These are phyloP conservation scores for Lachnellula willkommii DNA, from an alignment of 2,329 filamentous ascomycete species.

Conservation along the genomic window DNA sequence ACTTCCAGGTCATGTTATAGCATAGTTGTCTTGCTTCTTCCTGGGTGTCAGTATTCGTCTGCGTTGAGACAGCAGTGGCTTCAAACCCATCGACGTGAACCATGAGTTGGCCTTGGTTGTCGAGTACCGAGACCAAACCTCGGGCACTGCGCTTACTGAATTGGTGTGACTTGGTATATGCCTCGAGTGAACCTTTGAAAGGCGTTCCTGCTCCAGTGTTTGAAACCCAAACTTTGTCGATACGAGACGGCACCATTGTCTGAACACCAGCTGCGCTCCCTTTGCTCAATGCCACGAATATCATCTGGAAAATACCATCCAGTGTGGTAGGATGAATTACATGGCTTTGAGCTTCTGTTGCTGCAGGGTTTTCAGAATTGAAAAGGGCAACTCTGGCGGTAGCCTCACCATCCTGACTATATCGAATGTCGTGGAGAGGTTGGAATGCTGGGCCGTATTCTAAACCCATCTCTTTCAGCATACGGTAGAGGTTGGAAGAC, in stretches of 20 bases:
- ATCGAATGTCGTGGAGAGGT: neutral
- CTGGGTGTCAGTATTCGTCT: neutral
- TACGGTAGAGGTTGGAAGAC: neutral
- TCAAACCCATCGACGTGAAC: neutral
- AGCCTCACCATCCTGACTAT: neutral
- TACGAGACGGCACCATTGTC: neutral
- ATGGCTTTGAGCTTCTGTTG: constrained; percentile 17
- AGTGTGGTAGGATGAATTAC: constrained; percentile 41
- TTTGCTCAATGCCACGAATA: neutral
- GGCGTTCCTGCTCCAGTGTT: neutral
- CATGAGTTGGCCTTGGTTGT: neutral
- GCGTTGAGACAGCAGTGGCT: neutral
- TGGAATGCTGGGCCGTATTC: constrained; percentile 17
- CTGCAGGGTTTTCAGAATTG: neutral
- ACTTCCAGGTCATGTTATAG: neutral
- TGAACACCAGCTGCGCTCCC: neutral
- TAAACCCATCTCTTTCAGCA: constrained; percentile 22
- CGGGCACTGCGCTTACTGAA: neutral
- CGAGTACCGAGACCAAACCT: neutral
- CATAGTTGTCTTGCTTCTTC: neutral
- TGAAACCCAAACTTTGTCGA: neutral
- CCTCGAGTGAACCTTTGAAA: neutral
- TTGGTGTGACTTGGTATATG: neutral
- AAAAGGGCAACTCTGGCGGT: neutral
- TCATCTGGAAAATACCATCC: constrained; percentile 37